A percentile compares a stretch with the other conserved stretches of the same genome.
phyloP scores from a whole-genome alignment of 2,329 filamentous ascomycete genomes.

The Aureobasidium sp. region DNA sequence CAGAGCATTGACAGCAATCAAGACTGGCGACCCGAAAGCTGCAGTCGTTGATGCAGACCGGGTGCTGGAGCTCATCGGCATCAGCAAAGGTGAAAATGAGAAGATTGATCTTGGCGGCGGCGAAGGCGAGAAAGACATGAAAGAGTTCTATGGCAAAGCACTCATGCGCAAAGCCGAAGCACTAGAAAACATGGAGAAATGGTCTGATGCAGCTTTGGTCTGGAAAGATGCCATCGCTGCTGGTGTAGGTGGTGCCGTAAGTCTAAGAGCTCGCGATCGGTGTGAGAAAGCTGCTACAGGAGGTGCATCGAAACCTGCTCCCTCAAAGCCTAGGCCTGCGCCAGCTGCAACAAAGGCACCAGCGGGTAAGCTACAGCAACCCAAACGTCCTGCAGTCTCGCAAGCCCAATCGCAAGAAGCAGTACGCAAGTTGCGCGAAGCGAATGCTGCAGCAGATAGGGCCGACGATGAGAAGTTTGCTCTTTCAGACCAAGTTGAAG shows the following conservation, averaged over 20 bases:
- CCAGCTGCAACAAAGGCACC: conserved; percentile 11
- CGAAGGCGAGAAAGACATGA: conserved; percentile 69
- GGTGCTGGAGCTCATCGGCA: conserved; percentile 72
- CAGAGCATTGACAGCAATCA: conserved; percentile 79
- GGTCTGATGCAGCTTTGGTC: conserved; percentile 70
- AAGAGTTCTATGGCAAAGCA: conserved; percentile 87
- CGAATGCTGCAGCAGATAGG: conserved; percentile 76
- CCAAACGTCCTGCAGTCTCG: conserved; percentile 23
- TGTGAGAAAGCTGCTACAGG: conserved; percentile 71
- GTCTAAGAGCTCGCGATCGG: conserved; percentile 76
- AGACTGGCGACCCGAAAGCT: conserved; percentile 84
- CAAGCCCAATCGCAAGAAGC: conserved; percentile 53
- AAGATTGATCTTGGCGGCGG: conserved; percentile 59
- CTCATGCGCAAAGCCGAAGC: conserved; percentile 92
- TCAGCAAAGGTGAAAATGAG: conserved; percentile 71
- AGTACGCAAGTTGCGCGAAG: conserved; percentile 71
- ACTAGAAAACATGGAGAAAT: conserved; percentile 90
- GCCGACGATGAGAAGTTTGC: conserved; percentile 92
- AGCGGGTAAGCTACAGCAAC: conserved; percentile 3
- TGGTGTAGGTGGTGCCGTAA: conserved; percentile 76
- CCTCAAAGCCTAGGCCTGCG: conserved; percentile 14
- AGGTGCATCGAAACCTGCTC: conserved; percentile 49
- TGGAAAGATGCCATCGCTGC: conserved; percentile 81
- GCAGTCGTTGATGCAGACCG: conserved; percentile 79
- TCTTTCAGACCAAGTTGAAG: conserved; percentile 77